Conservation (phyloP, 1,284 basidiomycete species). For the Apiotrichum mycotoxinovorans region DNA sequence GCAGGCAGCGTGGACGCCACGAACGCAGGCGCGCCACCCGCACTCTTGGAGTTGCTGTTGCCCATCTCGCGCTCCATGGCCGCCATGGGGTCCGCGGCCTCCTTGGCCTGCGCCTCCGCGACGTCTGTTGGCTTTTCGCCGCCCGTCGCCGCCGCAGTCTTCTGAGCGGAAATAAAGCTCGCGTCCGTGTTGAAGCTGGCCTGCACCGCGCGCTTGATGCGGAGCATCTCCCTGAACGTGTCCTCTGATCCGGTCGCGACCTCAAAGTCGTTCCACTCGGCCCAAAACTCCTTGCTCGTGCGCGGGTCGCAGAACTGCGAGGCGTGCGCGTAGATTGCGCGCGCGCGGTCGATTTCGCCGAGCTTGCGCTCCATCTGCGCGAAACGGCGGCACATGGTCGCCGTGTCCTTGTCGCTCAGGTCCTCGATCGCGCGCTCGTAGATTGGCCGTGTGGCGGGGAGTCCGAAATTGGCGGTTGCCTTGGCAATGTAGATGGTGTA, state of each 20-base stretch:
- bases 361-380: constrained; percentile 94
- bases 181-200: constrained; percentile 95
- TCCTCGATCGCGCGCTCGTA: constrained; percentile 95
- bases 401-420: constrained; percentile 87
- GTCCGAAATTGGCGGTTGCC: constrained; percentile 88
- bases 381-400: constrained; percentile 96
- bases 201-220: constrained; percentile 96
- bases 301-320: constrained; percentile 98
- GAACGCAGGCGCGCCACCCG: constrained; percentile 55
- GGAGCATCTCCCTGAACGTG: constrained; percentile 97
- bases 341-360: constrained; percentile 95
- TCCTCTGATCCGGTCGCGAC: constrained; percentile 96
- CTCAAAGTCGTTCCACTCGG: constrained; percentile 95
- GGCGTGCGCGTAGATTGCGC: constrained; percentile 94
- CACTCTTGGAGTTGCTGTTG: constrained; percentile 31
- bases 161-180: constrained; percentile 80
- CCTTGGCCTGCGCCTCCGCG: constrained; percentile 44
- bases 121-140: constrained; percentile 39
- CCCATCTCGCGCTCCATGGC: constrained; percentile 61
- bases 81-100: constrained; percentile 57
- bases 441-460: constrained; percentile 93
- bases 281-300: constrained; percentile 85
- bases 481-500: constrained; percentile 97
- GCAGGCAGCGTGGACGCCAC: constrained; percentile 57
- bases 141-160: constrained; percentile 59